Conservation (phyloP, 2,329 filamentous ascomycete species). For the Nectriaceae sp. region DNA sequence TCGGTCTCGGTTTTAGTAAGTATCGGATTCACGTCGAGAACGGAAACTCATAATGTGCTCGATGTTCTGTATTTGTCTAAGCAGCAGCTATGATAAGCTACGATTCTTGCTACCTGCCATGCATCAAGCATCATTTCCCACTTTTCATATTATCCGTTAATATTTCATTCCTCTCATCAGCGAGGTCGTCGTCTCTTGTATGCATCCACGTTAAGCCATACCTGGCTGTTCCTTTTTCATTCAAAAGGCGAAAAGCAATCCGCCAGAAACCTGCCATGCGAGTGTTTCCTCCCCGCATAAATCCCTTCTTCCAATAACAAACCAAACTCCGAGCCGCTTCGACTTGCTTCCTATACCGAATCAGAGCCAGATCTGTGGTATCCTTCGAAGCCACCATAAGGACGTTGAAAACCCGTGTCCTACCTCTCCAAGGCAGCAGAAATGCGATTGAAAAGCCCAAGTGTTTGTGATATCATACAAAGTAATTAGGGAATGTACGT, state of each 20-base stretch:
- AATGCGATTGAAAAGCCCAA: conserved; percentile 22
- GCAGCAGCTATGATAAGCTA: conserved; percentile 1
- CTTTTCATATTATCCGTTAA: conserved; percentile 15
- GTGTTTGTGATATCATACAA: conserved; percentile 32
- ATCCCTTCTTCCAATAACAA: conserved; percentile 25
- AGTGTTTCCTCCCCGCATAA: conserved; percentile 15
- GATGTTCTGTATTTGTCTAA: conserved; percentile 16
- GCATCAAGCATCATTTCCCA: conserved; percentile 20
- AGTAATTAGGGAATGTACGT: conserved; percentile 16
- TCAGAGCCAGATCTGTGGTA: conserved; percentile 15
- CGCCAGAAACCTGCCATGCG: conserved; percentile 18
- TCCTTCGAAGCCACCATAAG: conserved; percentile 14
- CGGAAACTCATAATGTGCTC: no score
- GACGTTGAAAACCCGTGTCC: conserved; percentile 12
- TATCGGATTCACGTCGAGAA: no score
- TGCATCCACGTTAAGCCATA: conserved; percentile 21
- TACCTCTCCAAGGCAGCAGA: conserved; percentile 17
- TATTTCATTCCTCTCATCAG: conserved; percentile 22
- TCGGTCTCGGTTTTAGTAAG: no score
- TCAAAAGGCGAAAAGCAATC: conserved; percentile 27
- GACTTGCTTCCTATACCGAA: conserved; percentile 18
- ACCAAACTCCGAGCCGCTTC: conserved; percentile 28
- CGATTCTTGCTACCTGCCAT: not conserved
- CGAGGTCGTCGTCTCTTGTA: conserved; percentile 21
- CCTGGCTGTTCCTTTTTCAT: conserved; percentile 26